Percentiles rank a stretch among this genome's conserved stretches.
phyloP scores from a whole-genome alignment of 768 basidiomycete species.

The Podaxis carcinomalis region DNA sequence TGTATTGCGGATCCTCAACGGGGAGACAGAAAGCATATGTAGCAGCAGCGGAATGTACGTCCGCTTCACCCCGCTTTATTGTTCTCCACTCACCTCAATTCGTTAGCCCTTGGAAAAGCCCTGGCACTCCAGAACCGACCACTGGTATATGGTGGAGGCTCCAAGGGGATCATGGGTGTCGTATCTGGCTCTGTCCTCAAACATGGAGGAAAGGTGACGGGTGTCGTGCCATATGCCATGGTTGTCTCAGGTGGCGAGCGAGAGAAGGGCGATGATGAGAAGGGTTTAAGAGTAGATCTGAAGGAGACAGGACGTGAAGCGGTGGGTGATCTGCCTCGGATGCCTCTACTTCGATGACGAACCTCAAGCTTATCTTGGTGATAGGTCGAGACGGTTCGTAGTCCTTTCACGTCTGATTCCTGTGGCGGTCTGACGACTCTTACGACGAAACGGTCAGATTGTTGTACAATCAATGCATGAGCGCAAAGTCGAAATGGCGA shows the following conservation, averaged over 20 bases:
- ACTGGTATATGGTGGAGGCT: slow-evolving; percentile 86
- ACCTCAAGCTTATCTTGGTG: neutral
- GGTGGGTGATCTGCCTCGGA: slow-evolving; percentile 14
- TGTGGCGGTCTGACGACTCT: neutral
- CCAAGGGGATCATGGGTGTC: slow-evolving; percentile 81
- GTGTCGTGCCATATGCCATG: slow-evolving; percentile 79
- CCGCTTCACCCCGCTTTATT: neutral
- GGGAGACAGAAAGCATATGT: slow-evolving; percentile 61
- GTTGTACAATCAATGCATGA: slow-evolving; percentile 83
- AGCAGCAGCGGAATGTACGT: slow-evolving; percentile 66
- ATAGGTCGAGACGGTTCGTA: slow-evolving; percentile 28
- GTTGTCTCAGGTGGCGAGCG: slow-evolving; percentile 58
- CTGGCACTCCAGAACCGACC: slow-evolving; percentile 56
- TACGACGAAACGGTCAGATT: slow-evolving; percentile 34
- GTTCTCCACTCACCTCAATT: neutral
- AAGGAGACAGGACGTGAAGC: slow-evolving; percentile 24
- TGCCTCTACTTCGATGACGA: neutral
- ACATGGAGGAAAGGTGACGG: slow-evolving; percentile 68
- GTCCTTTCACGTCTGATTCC: neutral
- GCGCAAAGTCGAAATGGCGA: slow-evolving; percentile 90
- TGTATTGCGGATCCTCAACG: slow-evolving; percentile 78
- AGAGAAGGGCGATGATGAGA: slow-evolving; percentile 36
- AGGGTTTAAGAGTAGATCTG: slow-evolving; percentile 16
- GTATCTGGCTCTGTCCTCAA: slow-evolving; percentile 65
- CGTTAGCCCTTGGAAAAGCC: slow-evolving; percentile 67